Evolutionary conservation across 768 basidiomycete species (phyloP), one percentile per base, ranked within the genome.

Genomic region (Pisolithus albus): DNA sequence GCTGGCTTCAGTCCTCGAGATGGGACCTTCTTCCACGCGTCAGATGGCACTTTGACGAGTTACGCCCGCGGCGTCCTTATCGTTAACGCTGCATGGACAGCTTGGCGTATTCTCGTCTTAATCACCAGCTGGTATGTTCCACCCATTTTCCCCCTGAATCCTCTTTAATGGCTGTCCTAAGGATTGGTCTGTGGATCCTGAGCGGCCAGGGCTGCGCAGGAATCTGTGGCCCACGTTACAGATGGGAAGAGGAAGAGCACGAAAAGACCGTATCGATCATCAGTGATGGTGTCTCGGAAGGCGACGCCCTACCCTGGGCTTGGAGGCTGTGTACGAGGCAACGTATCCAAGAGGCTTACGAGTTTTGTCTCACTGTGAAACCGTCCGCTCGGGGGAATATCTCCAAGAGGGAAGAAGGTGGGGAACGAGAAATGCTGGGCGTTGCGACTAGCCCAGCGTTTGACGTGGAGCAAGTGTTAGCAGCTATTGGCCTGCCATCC

Each of bases 61-160:
- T 94, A 93, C 61, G 83, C 90, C 24, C 77, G 81, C n/a, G 89
- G 86, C 19, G 76, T 93, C 26, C 72, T 94, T 41, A 75, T 84
- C 46, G 82, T 87, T 45, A 92, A 92, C 66, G 83, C 83, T 57
- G 81, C 80, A 8, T 92, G 89, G 87, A 80, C 87, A 40, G 83
- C 77, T 4, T 88, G 90, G 85, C 76, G 87, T 32, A 62, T 78
- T 7, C 68, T 90, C 26, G 75, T 92, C 49, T 75, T 93, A 50
- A 57, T 88, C 41, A 56, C 71, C 42, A 87, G 88, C 66, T 86
- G 85, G 89, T 87, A 61, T 16, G 51, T 43, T 30, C 21, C 24
- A 1, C 30, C 8, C 6, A 0, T 32, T 21, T 21, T 11, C 26
- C 8, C 7, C 11, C 43, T 6, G 24, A 23, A 47, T 16, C 21